These are phyloP conservation scores for Populus hybrid DNA, from an alignment of 441 rosid species.

Conservation along the genomic window DNA sequence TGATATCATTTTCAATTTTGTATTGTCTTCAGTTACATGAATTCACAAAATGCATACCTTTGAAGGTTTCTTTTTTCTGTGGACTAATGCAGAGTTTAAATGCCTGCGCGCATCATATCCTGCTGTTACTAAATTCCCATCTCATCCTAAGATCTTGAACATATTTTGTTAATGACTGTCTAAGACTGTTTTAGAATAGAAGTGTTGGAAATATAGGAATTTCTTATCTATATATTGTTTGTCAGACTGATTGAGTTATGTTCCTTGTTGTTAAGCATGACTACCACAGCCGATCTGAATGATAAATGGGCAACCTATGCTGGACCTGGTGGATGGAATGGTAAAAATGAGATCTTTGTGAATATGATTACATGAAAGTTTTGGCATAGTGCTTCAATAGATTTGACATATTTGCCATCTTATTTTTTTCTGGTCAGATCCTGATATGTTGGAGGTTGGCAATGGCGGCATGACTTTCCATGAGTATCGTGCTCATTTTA, in stretches of 20 bases:
- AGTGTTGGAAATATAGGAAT: neutral
- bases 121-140: neutral
- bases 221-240: neutral
- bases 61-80: neutral
- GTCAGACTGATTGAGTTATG: constrained; percentile 20
- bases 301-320: constrained; percentile 97
- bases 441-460: constrained; percentile 99
- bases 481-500: constrained; percentile 89
- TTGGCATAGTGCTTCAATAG: neutral
- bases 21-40: neutral
- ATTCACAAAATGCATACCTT: neutral
- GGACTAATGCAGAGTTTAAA: neutral
- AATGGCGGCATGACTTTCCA: constrained; percentile 93
- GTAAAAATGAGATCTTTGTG: constrained; percentile 33
- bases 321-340: constrained; percentile 99
- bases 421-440: constrained; percentile 51
- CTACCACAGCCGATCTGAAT: constrained; percentile 80
- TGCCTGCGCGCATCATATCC: neutral
- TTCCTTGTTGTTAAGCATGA: constrained; percentile 57
- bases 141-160: neutral
- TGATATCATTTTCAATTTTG: neutral
- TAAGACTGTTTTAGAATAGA: neutral
- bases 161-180: neutral
- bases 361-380: neutral
- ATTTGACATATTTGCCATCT: constrained; percentile 11